Evolutionary conservation across 2,329 filamentous ascomycete genomes (phyloP), one percentile per base, ranked within the genome.

Genomic region (Apiospora hydei): DNA sequence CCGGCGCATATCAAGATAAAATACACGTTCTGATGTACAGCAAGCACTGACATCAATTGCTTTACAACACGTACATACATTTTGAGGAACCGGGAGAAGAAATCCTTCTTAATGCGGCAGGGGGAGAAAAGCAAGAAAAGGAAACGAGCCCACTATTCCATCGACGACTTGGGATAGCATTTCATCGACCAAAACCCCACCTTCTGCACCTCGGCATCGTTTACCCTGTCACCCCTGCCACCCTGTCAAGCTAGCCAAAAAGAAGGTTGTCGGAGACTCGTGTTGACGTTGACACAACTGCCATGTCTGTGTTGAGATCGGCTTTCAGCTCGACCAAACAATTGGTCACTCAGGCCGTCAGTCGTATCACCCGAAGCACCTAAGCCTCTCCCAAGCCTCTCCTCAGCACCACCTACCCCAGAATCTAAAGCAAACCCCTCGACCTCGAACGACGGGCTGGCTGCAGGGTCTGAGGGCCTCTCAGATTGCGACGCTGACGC

Each of bases 91-190:
- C 26, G 26, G 26, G 26, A 24, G 51, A 53, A 57, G 26, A 34
- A 34, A 34, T 21, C 18, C 18, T 10, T 38, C 38, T 18, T 13
- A 10, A 38, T 38, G 34, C 34, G 34, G 34, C 34, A 38, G 34
- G 34, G 34, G 30, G 10, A 41, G 18, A 3, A n/a, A 21, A 4
- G 34, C 1, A n/a, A 34, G 8, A 41, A 30, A 53, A 8, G 44
- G 30, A 24, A 51, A 69, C 53, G 24, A 49, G 70, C 73, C 69
- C 73, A 72, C 72, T 41, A 71, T 67, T 71, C 14, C 41, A 43
- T 43, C 41, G 18, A 53, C 69, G 16, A 57, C 16, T 61, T 70
- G 51, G 66, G 26, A 57, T 64, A 64, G 57, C 57, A 64, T 64
- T 64, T 69, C 67, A 34, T 49, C 44, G 7, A 21, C 14, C 34